Base-by-base conservation (phyloP, 306 rosid genomes). In the Malus sylvestris region DNA sequence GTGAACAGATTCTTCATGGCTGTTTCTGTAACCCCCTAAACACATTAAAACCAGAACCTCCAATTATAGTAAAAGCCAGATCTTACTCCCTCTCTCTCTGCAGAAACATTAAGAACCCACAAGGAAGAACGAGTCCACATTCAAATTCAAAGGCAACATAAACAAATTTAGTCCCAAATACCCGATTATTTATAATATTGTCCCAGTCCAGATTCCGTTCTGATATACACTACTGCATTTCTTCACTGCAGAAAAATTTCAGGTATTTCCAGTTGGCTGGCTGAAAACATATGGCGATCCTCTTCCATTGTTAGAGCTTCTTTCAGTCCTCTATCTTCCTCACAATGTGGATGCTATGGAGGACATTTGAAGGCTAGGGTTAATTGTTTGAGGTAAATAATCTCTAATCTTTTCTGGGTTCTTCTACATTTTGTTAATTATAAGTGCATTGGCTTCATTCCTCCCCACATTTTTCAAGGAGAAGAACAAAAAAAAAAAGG, bases 1-100 rank as follows among this genome's bases (percentile, higher is more conserved):
- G 87, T 74, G 80, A 77, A 73, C 80, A 73, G 78, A 73, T 77
- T 75, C 70, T 59, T 35, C 67, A 51, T n/a, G 67, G 52, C 81
- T 70, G 59, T 72, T 51, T 42, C 73, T 75, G 52, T 13, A 5
- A 66, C 76, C 40, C 49, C 46, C 58, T 5, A 29, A 0, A 35
- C 44, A 60, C 33, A 59, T 32, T 61, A 61, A 73, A 46, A 80
- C 77, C 40, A 2, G 67, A 66, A 70, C 70, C 61, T 25, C 72
- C 61, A 33, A n/a, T 70, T 35, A 19, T 72, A 42, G 79, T 35
- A 63, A 72, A 35, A 60, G 4, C 64, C 68, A 80, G 81, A 72
- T 84, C 79, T 68, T 42, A 51, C 66, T 58, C 29, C 29, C 33
- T 30, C 69, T 6, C 55, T 72, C 79, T 65, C 7, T 51, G 6